These are phyloP conservation scores for Daedaleopsis sinensis DNA, from an alignment of 768 basidiomycete genomes.

Conservation along the genomic window DNA sequence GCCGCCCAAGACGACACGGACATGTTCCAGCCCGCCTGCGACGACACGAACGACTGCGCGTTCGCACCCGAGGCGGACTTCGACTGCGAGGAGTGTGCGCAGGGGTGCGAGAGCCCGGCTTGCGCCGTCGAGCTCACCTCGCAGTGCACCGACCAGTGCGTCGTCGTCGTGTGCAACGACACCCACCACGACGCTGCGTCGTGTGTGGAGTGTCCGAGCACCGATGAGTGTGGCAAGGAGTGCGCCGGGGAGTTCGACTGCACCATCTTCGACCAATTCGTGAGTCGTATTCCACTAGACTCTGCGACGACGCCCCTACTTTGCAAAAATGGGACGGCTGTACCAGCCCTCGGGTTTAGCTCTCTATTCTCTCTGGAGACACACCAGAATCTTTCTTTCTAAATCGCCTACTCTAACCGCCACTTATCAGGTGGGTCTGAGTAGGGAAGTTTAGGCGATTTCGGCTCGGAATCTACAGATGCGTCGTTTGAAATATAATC, in stretches of 20 bases:
- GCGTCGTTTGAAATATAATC: no score
- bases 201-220: conserved; percentile 46
- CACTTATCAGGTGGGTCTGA: no score
- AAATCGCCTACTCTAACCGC: no score
- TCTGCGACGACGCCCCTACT: no score
- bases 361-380: no score
- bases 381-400: no score
- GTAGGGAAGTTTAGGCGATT: no score
- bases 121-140: conserved; percentile 44
- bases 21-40: conserved; percentile 11
- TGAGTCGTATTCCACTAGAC: conserved; percentile 16
- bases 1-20: background rate
- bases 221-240: conserved; percentile 47
- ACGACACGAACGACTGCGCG: conserved; percentile 5
- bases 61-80: conserved; percentile 1
- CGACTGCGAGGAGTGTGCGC: conserved; percentile 29
- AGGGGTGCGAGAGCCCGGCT: conserved; percentile 25
- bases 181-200: conserved; percentile 47
- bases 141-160: conserved; percentile 76
- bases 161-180: conserved; percentile 72
- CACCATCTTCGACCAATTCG: conserved; percentile 55
- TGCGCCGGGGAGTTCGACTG: conserved; percentile 53
- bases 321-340: no score
- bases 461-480: no score
- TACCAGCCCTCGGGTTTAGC: no score